These are phyloP conservation scores for Euphorbia schlechtendalii DNA, from an alignment of 441 rosid genomes.

Conservation along the genomic window DNA sequence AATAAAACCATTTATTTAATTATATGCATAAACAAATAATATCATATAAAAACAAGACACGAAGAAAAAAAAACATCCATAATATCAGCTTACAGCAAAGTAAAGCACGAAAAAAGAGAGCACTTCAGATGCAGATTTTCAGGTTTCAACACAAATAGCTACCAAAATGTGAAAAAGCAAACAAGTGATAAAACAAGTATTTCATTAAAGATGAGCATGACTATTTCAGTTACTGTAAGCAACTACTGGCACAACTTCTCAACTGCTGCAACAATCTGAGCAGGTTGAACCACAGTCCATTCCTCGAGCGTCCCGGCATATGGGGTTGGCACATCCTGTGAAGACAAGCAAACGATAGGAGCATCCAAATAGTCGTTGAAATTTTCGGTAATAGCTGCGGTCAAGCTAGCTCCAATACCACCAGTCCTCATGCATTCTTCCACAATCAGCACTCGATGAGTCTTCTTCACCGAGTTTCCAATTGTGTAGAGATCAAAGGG, in stretches of 20 bases:
- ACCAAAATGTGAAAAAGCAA: no score
- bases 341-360: conserved; percentile 78
- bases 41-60: no score
- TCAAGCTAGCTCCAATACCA: conserved; percentile 91
- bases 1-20: no score
- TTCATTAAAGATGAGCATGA: neutral
- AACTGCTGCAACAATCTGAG: conserved; percentile 88
- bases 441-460: conserved; percentile 83
- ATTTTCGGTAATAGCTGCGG: conserved; percentile 77
- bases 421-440: conserved; percentile 99
- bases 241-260: conserved; percentile 82
- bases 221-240: conserved; percentile 3
- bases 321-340: conserved; percentile 93
- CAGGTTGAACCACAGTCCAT: conserved; percentile 89
- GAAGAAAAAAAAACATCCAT: no score
- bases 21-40: no score
- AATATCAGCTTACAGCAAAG: no score
- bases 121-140: conserved; percentile 7
- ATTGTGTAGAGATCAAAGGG: conserved; percentile 87
- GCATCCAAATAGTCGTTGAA: conserved; percentile 86
- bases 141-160: conserved; percentile 17
- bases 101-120: conserved; percentile 1
- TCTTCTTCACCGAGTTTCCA: conserved; percentile 90
- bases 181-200: no score
- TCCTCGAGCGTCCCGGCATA: conserved; percentile 89